A percentile compares a stretch with the other conserved stretches of the same genome.
phyloP scores from a whole-genome alignment of 805 yeast genomes.

The Metschnikowia colocasiae region DNA sequence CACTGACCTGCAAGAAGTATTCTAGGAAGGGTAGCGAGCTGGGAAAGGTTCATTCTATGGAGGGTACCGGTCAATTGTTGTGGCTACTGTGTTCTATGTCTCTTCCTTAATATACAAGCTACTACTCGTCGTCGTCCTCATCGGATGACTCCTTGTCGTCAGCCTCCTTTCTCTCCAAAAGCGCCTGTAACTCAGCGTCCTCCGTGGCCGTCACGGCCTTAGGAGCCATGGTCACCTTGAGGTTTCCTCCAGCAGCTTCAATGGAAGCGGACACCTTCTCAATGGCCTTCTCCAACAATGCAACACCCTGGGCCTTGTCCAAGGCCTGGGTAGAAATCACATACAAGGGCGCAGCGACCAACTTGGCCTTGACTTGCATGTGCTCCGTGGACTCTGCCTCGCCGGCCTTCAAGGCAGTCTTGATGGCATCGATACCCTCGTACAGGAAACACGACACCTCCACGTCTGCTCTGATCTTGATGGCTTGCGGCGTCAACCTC shows the following conservation, averaged over 20 bases:
- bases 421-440: conserved; percentile 97
- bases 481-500: conserved; percentile 96
- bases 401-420: conserved; percentile 81
- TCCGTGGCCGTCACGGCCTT: conserved; percentile 98
- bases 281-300: conserved; percentile 73
- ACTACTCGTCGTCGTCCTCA: conserved; percentile 55
- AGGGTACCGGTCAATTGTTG: too few species aligned
- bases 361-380: conserved; percentile 85
- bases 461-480: conserved; percentile 96
- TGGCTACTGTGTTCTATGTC: too few species aligned
- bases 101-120: conserved; percentile 13
- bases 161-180: conserved; percentile 88
- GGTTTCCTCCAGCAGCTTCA: conserved; percentile 72
- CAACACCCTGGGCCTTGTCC: conserved; percentile 87
- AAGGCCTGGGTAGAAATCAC: conserved; percentile 90
- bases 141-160: conserved; percentile 84
- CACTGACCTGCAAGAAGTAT: too few species aligned
- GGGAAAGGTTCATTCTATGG: too few species aligned
- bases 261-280: conserved; percentile 69
- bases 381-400: conserved; percentile 80
- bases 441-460: conserved; percentile 96
- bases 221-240: conserved; percentile 95
- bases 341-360: conserved; percentile 96
- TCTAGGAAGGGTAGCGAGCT: too few species aligned
- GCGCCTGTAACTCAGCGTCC: conserved; percentile 95